These are phyloP conservation scores for Evernia prunastri DNA, from an alignment of 495 filamentous ascomycete species.

Conservation along the genomic window DNA sequence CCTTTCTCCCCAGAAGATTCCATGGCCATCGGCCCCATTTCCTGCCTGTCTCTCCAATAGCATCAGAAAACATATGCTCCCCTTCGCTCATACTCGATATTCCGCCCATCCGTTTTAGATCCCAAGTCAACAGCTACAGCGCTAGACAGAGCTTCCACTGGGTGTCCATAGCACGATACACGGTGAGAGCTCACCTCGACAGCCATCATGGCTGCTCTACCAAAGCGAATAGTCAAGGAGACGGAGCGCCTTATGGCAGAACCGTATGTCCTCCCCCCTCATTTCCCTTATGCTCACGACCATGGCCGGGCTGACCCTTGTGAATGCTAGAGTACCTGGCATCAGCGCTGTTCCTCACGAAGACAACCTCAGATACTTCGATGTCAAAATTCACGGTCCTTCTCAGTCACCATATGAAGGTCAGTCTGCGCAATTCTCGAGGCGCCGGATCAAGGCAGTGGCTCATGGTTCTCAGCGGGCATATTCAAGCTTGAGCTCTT, in stretches of 20 bases:
- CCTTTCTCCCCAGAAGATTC: neutral
- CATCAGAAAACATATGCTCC: neutral
- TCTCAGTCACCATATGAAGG: constrained; percentile 91
- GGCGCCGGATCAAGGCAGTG: neutral
- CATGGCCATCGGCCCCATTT: constrained; percentile 3
- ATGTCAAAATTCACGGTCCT: constrained; percentile 94
- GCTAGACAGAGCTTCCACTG: neutral
- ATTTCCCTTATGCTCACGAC: constrained; percentile 12
- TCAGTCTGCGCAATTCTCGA: constrained; percentile 29
- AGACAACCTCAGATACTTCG: constrained; percentile 96
- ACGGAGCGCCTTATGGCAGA: constrained; percentile 95
- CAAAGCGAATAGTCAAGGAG: constrained; percentile 97
- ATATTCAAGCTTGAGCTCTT: constrained; percentile 98
- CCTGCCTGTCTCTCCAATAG: neutral
- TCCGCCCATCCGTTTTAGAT: neutral
- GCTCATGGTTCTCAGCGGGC: constrained; percentile 55
- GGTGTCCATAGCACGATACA: too few species aligned
- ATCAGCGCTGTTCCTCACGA: constrained; percentile 98
- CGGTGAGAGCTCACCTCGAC: neutral
- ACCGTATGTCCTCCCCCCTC: constrained; percentile 55
- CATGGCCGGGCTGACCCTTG: constrained; percentile 11
- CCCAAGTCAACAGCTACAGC: neutral
- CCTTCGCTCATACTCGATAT: neutral
- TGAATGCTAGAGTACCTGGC: constrained; percentile 67
- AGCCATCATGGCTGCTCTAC: constrained; percentile 62